Conservation (phyloP, 2,329 filamentous ascomycete genomes). For the Hymenoscyphus linearis region DNA sequence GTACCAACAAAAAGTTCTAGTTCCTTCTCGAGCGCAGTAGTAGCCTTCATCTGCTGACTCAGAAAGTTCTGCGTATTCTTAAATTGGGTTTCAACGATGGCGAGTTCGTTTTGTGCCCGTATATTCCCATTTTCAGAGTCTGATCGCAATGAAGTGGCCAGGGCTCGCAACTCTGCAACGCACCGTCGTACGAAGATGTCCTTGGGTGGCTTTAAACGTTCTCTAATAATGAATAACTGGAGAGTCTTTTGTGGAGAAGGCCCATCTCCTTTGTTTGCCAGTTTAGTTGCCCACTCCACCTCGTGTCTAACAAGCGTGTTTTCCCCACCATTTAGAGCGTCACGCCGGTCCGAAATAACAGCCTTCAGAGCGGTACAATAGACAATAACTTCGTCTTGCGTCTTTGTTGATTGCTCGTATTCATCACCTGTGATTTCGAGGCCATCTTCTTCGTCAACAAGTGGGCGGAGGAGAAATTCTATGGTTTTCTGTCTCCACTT, state of each 20-base stretch:
- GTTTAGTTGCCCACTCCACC: constrained; percentile 52
- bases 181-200: constrained; percentile 64
- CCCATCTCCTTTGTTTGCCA: constrained; percentile 59
- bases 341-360: constrained; percentile 71
- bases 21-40: constrained; percentile 56
- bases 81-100: constrained; percentile 60
- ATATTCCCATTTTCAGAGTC: constrained; percentile 47
- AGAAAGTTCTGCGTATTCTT: constrained; percentile 51
- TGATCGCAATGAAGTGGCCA: constrained; percentile 55
- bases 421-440: constrained; percentile 80
- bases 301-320: constrained; percentile 62
- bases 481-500: constrained; percentile 71
- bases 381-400: constrained; percentile 83
- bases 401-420: constrained; percentile 79
- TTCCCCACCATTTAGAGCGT: constrained; percentile 62
- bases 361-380: constrained; percentile 76
- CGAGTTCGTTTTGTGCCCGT: constrained; percentile 57
- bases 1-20: constrained; percentile 68
- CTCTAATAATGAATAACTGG: constrained; percentile 45
- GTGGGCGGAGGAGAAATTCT: constrained; percentile 63
- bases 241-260: constrained; percentile 62
- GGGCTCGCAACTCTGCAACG: constrained; percentile 62
- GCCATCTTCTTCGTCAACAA: constrained; percentile 78
- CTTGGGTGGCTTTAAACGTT: constrained; percentile 42
- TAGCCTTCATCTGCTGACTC: constrained; percentile 46